Evolutionary conservation across 2,329 filamentous ascomycete species (phyloP), one percentile per base, ranked within the genome.

Genomic region (Alternaria rosae): DNA sequence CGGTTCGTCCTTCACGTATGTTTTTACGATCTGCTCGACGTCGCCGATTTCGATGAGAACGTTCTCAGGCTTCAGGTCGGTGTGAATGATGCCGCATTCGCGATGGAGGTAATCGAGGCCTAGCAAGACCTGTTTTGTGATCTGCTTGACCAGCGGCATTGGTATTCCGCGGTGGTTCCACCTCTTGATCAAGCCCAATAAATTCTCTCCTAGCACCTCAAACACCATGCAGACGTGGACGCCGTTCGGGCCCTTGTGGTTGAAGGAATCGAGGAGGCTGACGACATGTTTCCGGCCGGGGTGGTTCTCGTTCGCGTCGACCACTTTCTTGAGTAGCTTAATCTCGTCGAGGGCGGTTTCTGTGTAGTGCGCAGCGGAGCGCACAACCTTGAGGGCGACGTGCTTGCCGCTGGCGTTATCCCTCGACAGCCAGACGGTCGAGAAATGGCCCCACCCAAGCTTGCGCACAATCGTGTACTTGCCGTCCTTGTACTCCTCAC

Each of bases 151-250:
- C 13, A 99, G 86, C 15, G 92, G 88, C 90, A 97, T 97, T 44
- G 95, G 95, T 61, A 99, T 98, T 51, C 95, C 95, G 63, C 95
- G 88, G 80, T 98, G 95, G 79, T 98, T 97, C 94, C 94, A 98
- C 73, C 92, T 90, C 87, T 98, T 98, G 85, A 99, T 97, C 77
- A 99, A 82, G 25, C 95, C 94, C 55, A 98, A 83, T 67, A 98
- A 82, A 77, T 98, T 98, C 85, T 98, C 94, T 56, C 95, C 95
- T 59, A 99, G 82, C 4, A 99, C 95, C 80, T 99, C 95, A 74
- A 99, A 99, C 8, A 99, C 95, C 94, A 99, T 98, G 84, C 95
- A 99, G 61, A 98, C 93, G 77, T 99, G 95, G 54, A 93, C 91
- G 50, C 95, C 95, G 76, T 99, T 96, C 44, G 94, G 94, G 10